Percentiles rank a stretch among this genome's conserved stretches.
Conservation (phyloP, 495 filamentous ascomycete genomes). For the Trypethelium eluteriae region DNA sequence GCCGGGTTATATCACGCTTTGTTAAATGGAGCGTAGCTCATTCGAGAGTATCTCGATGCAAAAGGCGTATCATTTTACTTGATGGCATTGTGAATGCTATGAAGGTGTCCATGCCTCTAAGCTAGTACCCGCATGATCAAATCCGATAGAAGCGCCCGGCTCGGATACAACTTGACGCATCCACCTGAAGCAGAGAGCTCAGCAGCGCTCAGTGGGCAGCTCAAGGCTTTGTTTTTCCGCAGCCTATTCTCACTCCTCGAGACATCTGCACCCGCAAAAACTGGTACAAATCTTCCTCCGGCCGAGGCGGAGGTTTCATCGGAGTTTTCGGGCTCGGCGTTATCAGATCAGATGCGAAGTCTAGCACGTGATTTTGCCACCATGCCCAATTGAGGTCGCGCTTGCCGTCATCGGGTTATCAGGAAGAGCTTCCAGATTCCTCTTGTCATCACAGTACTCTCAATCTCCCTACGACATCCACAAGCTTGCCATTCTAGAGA, state of each 20-base stretch:
- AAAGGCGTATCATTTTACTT: too few species aligned
- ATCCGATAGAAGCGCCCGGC: too few species aligned
- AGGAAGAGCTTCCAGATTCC: not conserved
- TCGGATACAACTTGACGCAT: too few species aligned
- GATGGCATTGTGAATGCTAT: too few species aligned
- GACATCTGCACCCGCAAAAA: slow-evolving; percentile 2
- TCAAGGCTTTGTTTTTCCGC: not conserved
- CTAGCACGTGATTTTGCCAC: slow-evolving; percentile 16
- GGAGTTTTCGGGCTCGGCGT: not conserved
- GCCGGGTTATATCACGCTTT: too few species aligned
- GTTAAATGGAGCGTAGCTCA: too few species aligned
- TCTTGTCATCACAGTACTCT: not conserved
- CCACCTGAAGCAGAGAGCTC: too few species aligned
- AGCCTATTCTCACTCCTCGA: slow-evolving; percentile 2
- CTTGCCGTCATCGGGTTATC: slow-evolving; percentile 11
- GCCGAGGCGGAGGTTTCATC: not conserved
- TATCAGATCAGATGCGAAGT: slow-evolving; percentile 3
- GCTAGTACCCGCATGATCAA: too few species aligned
- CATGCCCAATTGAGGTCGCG: slow-evolving; percentile 1
- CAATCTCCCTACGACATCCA: slow-evolving; percentile 1
- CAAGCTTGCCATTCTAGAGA: not conserved
- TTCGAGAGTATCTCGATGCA: too few species aligned
- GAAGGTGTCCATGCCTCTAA: too few species aligned
- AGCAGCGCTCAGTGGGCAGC: not conserved
- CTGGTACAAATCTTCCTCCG: not conserved